phyloP scores from a whole-genome alignment of 208 protist species.

The Trypanosoma grayi region DNA sequence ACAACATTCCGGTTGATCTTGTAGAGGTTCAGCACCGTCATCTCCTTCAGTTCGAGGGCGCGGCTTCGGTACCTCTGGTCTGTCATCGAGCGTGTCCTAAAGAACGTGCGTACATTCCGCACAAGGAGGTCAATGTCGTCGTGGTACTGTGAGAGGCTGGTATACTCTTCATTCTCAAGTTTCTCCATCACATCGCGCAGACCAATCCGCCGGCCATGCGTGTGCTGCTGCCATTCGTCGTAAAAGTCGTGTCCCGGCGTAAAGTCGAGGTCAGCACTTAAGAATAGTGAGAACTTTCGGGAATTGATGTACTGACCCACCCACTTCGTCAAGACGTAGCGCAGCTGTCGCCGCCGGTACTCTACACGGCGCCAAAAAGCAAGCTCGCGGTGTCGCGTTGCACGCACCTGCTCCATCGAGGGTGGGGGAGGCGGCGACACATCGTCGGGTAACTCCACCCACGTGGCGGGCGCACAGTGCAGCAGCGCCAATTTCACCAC shows the following conservation, averaged over 20 bases:
- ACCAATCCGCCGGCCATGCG: conserved; percentile 42
- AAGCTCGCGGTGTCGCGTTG: conserved; percentile 16
- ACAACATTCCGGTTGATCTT: conserved; percentile 75
- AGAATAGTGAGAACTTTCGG: conserved; percentile 58
- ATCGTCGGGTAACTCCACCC: conserved; percentile 18
- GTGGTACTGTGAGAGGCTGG: conserved; percentile 82
- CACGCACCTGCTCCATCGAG: conserved; percentile 20
- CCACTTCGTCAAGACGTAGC: conserved; percentile 78
- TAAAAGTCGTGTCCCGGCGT: conserved; percentile 39
- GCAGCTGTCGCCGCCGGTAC: conserved; percentile 78
- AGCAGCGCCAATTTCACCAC: conserved; percentile 44
- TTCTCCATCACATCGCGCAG: conserved; percentile 72
- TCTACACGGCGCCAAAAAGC: conserved; percentile 70
- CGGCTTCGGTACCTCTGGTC: conserved; percentile 68
- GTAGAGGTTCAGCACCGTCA: conserved; percentile 72
- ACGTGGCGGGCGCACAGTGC: conserved; percentile 9
- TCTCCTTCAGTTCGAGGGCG: conserved; percentile 81
- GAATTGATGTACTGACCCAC: conserved; percentile 64
- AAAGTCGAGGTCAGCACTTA: conserved; percentile 70
- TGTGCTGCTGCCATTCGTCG: conserved; percentile 65
- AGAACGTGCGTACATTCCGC: conserved; percentile 79
- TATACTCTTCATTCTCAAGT: conserved; percentile 75
- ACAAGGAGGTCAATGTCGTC: conserved; percentile 81
- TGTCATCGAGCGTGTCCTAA: conserved; percentile 45
- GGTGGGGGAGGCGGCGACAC: conserved; percentile 19